Evolutionary conservation across 805 yeast genomes (phyloP), one percentile per base, ranked within the genome.

Genomic region (Scheffersomyces lignosus): DNA sequence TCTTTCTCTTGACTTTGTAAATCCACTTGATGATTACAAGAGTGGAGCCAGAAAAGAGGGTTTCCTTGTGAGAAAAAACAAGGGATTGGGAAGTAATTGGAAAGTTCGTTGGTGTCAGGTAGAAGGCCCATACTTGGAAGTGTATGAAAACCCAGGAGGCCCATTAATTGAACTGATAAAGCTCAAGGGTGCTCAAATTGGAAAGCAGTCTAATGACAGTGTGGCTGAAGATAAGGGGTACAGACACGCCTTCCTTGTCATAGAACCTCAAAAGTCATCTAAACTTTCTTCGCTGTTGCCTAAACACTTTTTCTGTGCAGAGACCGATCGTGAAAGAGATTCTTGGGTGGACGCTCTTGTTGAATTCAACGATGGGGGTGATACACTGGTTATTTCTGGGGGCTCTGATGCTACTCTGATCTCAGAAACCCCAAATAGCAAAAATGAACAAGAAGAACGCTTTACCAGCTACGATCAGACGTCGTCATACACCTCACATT

Each of bases 271-370:
- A 33, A 58, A 45, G 33, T 58, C 60, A 38, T 60, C 62, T 28
- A 58, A 58, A 18, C 49, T 64, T 15, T 52, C 66, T 4, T 47
- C 64, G 5, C 51, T 56, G 4, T 64, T 45, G 18, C 75, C 77
- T 1, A 80, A 73, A 45, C 87, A 83, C 50, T 73, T 77, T 34
- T 74, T 88, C 36, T 87, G 95, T 58, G 83, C 93, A 2, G 95
- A 89, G 55, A 79, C 83, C 6, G 83, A 83, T 30, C 73, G 70
- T 18, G 96, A 88, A 52, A 72, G 91, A 38, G 90, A 83, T 49
- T 64, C 64, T 7, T 86, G 95, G 93, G 76, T 85, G 6, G 70
- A 75, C 15, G 47, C 57, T 1, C 56, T 70, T 49, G 56, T 70
- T 9, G 70, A 66, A 33, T 57, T 52, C 33, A 55, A 57, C 18